Percentiles rank a stretch among this genome's conserved stretches.
Evolutionary conservation across 495 filamentous ascomycete genomes (phyloP).

Genomic region (Letharia lupina): DNA sequence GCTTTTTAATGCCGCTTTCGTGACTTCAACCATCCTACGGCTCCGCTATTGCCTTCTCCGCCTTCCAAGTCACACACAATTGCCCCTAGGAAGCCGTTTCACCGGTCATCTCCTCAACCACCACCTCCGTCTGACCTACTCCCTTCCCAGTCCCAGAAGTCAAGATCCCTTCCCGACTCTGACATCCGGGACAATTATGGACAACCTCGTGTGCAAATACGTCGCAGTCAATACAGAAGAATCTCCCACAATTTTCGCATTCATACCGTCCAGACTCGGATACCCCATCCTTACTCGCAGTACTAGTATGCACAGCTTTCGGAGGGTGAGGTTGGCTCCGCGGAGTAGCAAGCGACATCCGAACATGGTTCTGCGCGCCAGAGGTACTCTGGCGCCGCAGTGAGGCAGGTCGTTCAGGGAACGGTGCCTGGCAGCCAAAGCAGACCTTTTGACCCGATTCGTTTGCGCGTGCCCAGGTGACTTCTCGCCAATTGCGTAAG

Average conservation of each 20-base stretch:
- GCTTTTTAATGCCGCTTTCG: not conserved
- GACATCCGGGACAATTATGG: slow-evolving; percentile 93
- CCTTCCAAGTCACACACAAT: not conserved
- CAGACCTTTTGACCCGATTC: slow-evolving; percentile 34
- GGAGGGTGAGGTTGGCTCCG: not conserved
- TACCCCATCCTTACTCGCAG: slow-evolving; percentile 45
- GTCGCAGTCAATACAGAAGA: slow-evolving; percentile 98
- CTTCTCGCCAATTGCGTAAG: slow-evolving; percentile 80
- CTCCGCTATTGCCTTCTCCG: not conserved
- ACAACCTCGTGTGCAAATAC: slow-evolving; percentile 86
- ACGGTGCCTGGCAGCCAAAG: slow-evolving; percentile 45
- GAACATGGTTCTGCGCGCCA: slow-evolving; percentile 18
- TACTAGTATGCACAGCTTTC: slow-evolving; percentile 15
- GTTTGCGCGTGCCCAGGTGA: slow-evolving; percentile 66
- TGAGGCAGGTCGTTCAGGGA: slow-evolving; percentile 42
- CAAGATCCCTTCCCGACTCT: slow-evolving; percentile 44
- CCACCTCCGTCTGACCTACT: slow-evolving; percentile 6
- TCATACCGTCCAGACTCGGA: slow-evolving; percentile 84
- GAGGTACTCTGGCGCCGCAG: slow-evolving; percentile 11
- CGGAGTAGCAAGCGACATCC: slow-evolving; percentile 19
- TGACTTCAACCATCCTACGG: not conserved
- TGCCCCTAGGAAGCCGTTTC: not conserved
- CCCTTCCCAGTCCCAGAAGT: not conserved
- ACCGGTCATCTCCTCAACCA: slow-evolving; percentile 5
- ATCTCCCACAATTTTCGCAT: slow-evolving; percentile 71